phyloP scores from a whole-genome alignment of 352 stramenopile species.

The Globisporangium spiculum region DNA sequence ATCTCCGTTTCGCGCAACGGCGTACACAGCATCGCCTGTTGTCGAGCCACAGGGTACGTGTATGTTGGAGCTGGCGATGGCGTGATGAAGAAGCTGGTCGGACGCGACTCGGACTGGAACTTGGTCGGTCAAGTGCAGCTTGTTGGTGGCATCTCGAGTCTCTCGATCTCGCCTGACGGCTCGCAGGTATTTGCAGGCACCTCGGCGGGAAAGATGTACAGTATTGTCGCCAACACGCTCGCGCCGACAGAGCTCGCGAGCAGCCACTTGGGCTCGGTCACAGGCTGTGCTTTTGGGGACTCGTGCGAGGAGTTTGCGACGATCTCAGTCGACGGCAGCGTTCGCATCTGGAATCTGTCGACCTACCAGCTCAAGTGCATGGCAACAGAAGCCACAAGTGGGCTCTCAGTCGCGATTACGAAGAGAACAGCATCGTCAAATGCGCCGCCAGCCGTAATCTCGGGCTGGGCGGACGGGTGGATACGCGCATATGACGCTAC shows the following conservation, averaged over 20 bases:
- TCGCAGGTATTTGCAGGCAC: constrained; percentile 62
- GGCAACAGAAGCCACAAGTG: constrained; percentile 53
- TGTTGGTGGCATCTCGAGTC: constrained; percentile 72
- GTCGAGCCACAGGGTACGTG: constrained; percentile 52
- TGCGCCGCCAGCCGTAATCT: constrained; percentile 35
- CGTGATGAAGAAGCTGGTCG: constrained; percentile 82
- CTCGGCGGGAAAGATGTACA: constrained; percentile 74
- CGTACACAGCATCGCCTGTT: constrained; percentile 75
- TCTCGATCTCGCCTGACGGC: constrained; percentile 61
- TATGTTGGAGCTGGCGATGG: constrained; percentile 87
- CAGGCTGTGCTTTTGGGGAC: constrained; percentile 55
- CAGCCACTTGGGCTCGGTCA: constrained; percentile 66
- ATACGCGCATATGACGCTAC: constrained; percentile 56
- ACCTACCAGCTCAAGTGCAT: constrained; percentile 67
- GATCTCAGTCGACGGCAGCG: constrained; percentile 63
- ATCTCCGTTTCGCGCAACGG: constrained; percentile 62
- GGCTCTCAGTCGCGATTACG: constrained; percentile 43
- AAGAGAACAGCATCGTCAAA: constrained; percentile 13
- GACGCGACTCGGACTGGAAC: constrained; percentile 77
- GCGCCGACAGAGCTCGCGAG: constrained; percentile 49
- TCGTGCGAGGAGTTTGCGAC: constrained; percentile 65
- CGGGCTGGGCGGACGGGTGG: constrained; percentile 74
- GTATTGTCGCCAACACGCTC: constrained; percentile 49
- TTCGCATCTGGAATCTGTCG: constrained; percentile 69
- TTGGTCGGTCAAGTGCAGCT: constrained; percentile 80